These are phyloP conservation scores for Saccharomycopsis capsularis DNA, from an alignment of 805 yeast species.

Conservation along the genomic window DNA sequence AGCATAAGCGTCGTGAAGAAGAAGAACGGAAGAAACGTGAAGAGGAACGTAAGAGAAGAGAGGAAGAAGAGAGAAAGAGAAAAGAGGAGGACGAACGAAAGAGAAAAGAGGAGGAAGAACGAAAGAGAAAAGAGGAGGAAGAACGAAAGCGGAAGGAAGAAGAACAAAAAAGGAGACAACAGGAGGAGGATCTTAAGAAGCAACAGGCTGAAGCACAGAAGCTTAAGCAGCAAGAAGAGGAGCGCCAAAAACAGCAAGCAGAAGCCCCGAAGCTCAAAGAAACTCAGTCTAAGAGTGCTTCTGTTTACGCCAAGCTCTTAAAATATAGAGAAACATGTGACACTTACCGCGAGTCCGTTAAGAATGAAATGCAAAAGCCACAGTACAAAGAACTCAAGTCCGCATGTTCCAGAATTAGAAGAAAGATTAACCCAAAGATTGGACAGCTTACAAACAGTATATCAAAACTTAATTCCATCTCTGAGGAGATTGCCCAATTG, in stretches of 20 bases:
- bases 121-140: conserved; percentile 20
- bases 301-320: neutral
- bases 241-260: conserved; percentile 27
- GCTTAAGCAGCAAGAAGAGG: conserved; percentile 22
- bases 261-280: conserved; percentile 24
- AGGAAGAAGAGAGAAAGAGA: conserved; percentile 16
- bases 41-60: neutral
- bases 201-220: conserved; percentile 21
- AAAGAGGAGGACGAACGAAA: conserved; percentile 2
- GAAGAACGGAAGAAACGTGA: conserved; percentile 19
- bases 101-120: conserved; percentile 4
- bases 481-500: conserved; percentile 42
- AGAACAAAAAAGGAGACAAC: conserved; percentile 21
- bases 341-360: conserved; percentile 43
- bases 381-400: conserved; percentile 49
- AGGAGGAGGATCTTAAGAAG: conserved; percentile 20
- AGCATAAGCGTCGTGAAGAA: no score
- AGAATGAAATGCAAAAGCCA: conserved; percentile 52
- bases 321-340: conserved; percentile 37
- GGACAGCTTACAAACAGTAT: conserved; percentile 82
- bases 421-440: conserved; percentile 79
- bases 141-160: conserved; percentile 19
- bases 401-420: conserved; percentile 49
- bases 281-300: neutral
- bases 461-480: conserved; percentile 48